Conservation (phyloP, 768 basidiomycete species). For the Suillus clintonianus region DNA sequence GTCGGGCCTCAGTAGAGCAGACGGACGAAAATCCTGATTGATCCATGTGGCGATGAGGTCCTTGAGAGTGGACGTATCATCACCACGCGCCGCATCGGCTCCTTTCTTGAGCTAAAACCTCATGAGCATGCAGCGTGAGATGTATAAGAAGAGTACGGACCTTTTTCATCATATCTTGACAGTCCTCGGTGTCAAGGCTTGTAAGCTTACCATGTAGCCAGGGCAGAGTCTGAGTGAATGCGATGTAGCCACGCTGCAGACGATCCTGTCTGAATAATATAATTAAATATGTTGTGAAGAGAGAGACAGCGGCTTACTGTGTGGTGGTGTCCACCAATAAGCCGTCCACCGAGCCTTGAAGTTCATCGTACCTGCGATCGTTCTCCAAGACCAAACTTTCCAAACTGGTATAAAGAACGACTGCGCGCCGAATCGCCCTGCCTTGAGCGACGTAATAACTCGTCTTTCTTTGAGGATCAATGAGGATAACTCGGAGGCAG, state of each 20-base stretch:
- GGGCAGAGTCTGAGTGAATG: background rate
- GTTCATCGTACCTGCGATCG: background rate
- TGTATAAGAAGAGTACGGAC: background rate
- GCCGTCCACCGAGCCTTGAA: too few relatives aligned
- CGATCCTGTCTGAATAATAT: background rate
- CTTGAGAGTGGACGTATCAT: background rate
- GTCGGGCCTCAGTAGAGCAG: background rate
- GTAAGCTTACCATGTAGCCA: background rate
- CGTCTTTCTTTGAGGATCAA: background rate
- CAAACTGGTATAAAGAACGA: background rate
- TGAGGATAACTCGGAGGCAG: background rate
- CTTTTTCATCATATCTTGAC: background rate
- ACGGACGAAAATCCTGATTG: background rate
- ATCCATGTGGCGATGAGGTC: background rate
- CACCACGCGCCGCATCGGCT: background rate
- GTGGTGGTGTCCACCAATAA: background rate
- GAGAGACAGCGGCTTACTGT: background rate
- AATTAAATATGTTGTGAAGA: background rate
- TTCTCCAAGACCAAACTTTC: background rate
- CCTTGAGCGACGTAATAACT: background rate
- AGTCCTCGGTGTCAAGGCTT: background rate
- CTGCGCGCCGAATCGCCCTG: background rate
- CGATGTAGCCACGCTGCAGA: background rate
- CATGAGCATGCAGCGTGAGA: background rate
- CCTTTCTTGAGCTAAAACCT: background rate